Conservation (phyloP, 2,329 filamentous ascomycete species). For the Teratosphaeria epicoccoides region DNA sequence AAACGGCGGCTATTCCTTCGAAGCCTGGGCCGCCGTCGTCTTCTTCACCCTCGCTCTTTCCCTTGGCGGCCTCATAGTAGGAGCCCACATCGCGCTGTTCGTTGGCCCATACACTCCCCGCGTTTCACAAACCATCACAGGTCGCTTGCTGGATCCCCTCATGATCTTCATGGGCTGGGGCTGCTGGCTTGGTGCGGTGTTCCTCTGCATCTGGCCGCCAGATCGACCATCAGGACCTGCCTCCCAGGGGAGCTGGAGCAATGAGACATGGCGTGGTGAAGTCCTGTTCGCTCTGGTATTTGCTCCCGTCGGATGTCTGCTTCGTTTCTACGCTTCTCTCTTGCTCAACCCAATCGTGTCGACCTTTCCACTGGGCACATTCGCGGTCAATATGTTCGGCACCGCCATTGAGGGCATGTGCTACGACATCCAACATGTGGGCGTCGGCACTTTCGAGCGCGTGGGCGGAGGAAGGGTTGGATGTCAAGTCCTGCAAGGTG, state of each 20-base stretch:
- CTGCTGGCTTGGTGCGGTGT: slow-evolving; percentile 66
- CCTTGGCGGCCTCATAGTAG: slow-evolving; percentile 57
- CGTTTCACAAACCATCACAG: slow-evolving; percentile 46
- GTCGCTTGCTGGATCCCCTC: slow-evolving; percentile 52
- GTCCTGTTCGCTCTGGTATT: slow-evolving; percentile 71
- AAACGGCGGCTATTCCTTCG: slow-evolving; percentile 68
- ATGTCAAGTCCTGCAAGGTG: slow-evolving; percentile 38
- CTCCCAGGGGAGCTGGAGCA: slow-evolving; percentile 22
- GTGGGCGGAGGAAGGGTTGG: slow-evolving; percentile 31
- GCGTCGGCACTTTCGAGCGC: slow-evolving; percentile 24
- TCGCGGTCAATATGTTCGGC: slow-evolving; percentile 68
- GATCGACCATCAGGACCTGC: slow-evolving; percentile 33
- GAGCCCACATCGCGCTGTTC: slow-evolving; percentile 62
- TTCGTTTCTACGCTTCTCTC: slow-evolving; percentile 62
- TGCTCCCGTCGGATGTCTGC: slow-evolving; percentile 66
- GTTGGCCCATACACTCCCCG: slow-evolving; percentile 50
- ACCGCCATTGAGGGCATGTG: slow-evolving; percentile 64
- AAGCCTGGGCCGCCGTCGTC: slow-evolving; percentile 68
- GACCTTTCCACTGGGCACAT: slow-evolving; percentile 76
- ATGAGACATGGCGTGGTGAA: slow-evolving; percentile 61
- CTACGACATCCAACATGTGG: slow-evolving; percentile 65
- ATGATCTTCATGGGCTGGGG: slow-evolving; percentile 57
- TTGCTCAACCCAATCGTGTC: slow-evolving; percentile 57
- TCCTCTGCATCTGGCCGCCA: slow-evolving; percentile 63
- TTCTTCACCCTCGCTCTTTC: slow-evolving; percentile 62